A percentile compares a stretch with the other conserved stretches of the same genome.
phyloP scores from a whole-genome alignment of 2,329 filamentous ascomycete species.

The Stachybotrys elegans region DNA sequence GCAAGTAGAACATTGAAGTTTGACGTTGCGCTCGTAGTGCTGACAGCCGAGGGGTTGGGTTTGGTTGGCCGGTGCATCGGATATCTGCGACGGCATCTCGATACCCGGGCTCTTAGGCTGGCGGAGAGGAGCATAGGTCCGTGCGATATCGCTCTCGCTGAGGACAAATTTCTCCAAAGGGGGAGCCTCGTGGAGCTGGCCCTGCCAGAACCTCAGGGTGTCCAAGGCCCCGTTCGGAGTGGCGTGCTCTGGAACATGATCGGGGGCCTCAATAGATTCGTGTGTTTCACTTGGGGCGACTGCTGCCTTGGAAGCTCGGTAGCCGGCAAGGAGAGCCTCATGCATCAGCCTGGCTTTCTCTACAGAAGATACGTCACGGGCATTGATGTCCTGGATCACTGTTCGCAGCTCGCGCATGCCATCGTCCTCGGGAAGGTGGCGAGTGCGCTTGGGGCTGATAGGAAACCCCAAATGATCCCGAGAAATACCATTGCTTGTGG shows the following conservation, averaged over 20 bases:
- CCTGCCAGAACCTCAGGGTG: slow-evolving; percentile 56
- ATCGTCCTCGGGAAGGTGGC: slow-evolving; percentile 66
- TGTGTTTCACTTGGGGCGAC: background rate
- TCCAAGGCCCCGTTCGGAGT: slow-evolving; percentile 21
- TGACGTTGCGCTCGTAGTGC: slow-evolving; percentile 94
- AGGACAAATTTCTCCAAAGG: slow-evolving; percentile 47
- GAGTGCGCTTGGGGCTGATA: slow-evolving; percentile 19
- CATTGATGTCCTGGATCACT: slow-evolving; percentile 65
- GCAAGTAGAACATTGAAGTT: slow-evolving; percentile 88
- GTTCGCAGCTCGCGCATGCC: slow-evolving; percentile 65
- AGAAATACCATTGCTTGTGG: slow-evolving; percentile 14
- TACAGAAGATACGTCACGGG: slow-evolving; percentile 47
- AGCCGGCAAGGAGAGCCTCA: slow-evolving; percentile 63
- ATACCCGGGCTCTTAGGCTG: slow-evolving; percentile 41
- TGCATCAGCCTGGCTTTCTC: slow-evolving; percentile 73
- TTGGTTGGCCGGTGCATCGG: slow-evolving; percentile 16
- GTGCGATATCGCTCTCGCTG: slow-evolving; percentile 56
- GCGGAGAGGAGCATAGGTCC: slow-evolving; percentile 59
- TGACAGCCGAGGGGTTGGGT: slow-evolving; percentile 67
- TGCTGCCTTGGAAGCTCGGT: slow-evolving; percentile 35
- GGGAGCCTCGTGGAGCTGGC: slow-evolving; percentile 32
- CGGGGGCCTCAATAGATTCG: background rate
- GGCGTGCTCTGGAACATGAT: slow-evolving; percentile 31
- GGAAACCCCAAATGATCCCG: slow-evolving; percentile 29
- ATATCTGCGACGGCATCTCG: slow-evolving; percentile 23